phyloP scores from a whole-genome alignment of 306 rosid genomes.

The Alnus glutinosa region DNA sequence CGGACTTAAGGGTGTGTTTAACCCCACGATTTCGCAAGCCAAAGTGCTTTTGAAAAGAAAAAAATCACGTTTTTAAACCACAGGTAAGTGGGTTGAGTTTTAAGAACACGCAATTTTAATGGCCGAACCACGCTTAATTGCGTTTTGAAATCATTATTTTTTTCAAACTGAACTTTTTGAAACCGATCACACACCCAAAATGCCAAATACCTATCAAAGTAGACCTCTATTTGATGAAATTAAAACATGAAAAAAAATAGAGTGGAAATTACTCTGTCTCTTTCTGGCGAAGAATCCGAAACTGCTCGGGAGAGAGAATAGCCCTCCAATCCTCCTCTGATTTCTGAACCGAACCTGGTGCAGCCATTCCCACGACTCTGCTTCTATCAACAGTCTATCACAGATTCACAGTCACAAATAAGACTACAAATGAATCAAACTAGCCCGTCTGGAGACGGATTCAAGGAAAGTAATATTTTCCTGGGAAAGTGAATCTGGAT shows the following conservation, averaged over 20 bases:
- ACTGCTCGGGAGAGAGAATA: conserved; percentile 81
- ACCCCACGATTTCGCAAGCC: no score
- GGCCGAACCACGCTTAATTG: no score
- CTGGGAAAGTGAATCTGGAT: conserved; percentile 42
- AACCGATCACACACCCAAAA: neutral
- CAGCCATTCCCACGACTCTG: conserved; percentile 29
- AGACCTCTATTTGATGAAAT: neutral
- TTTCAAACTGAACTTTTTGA: neutral
- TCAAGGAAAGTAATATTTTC: neutral
- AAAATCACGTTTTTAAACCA: no score
- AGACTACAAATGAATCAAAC: neutral
- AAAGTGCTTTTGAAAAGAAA: no score
- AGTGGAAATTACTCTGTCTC: conserved; percentile 61
- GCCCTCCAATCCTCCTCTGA: conserved; percentile 76
- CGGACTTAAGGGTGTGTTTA: no score
- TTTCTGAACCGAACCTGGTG: conserved; percentile 44
- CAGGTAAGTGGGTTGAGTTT: no score
- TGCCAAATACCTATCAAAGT: neutral
- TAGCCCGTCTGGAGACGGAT: neutral
- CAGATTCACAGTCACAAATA: neutral
- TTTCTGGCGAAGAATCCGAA: conserved; percentile 76
- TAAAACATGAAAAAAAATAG: neutral
- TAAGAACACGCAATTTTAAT: no score
- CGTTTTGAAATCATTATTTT: no score
- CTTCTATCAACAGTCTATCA: neutral